These are phyloP conservation scores for Leucocoprinus birnbaumii DNA, from an alignment of 768 basidiomycete species.

Conservation along the genomic window DNA sequence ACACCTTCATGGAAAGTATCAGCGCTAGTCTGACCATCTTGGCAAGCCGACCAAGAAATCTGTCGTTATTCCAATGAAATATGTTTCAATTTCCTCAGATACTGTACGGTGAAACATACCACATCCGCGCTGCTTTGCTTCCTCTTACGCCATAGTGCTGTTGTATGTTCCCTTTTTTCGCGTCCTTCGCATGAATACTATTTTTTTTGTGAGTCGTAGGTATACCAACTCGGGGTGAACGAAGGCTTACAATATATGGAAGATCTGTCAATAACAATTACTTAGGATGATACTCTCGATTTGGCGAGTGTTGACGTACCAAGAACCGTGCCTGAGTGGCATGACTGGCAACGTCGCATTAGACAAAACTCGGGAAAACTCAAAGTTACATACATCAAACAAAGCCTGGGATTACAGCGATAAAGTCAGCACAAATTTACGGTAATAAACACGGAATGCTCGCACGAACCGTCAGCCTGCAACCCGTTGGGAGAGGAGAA, in stretches of 20 bases:
- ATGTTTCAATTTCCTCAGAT: no score
- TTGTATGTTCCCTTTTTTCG: constrained; percentile 41
- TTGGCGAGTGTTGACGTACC: constrained; percentile 26
- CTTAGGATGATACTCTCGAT: not conserved
- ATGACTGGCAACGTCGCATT: constrained; percentile 29
- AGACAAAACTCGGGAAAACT: not conserved
- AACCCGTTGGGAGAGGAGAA: constrained; percentile 39
- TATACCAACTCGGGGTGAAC: not conserved
- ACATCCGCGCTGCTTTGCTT: constrained; percentile 75
- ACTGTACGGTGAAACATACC: no score
- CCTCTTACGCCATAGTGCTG: constrained; percentile 22
- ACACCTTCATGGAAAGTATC: constrained; percentile 63
- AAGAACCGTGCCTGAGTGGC: constrained; percentile 53
- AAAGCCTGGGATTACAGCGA: constrained; percentile 31
- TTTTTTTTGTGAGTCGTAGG: not conserved
- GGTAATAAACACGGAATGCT: not conserved
- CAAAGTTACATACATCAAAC: constrained; percentile 43
- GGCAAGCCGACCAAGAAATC: constrained; percentile 73
- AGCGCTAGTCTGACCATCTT: constrained; percentile 70
- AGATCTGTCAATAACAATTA: constrained; percentile 31
- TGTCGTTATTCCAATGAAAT: constrained; percentile 23
- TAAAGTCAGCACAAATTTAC: not conserved
- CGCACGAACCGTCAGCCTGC: constrained; percentile 46
- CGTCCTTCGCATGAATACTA: constrained; percentile 59
- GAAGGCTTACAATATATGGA: constrained; percentile 38